Conservation (phyloP, 2,329 filamentous ascomycete species). For the Xylaria sp. region DNA sequence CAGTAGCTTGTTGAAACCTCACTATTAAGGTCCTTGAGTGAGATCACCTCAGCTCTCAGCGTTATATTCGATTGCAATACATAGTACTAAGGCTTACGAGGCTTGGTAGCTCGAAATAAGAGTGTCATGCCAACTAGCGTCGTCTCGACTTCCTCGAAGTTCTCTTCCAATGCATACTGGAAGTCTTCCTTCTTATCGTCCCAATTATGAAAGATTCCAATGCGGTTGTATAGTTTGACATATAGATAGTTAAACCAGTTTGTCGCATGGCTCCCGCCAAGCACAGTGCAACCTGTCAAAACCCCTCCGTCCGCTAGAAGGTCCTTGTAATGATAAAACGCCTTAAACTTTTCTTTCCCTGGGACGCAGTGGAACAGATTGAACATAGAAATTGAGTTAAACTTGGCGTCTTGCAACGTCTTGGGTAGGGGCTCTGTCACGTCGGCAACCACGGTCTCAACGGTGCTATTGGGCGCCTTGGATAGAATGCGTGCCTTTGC, state of each 20-base stretch:
- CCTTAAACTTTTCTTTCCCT: slow-evolving; percentile 46
- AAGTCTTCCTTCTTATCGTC: slow-evolving; percentile 41
- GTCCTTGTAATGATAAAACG: slow-evolving; percentile 50
- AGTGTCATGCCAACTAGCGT: slow-evolving; percentile 53
- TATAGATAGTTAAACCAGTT: slow-evolving; percentile 44
- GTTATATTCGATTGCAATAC: too few species aligned
- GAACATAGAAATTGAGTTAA: slow-evolving; percentile 58
- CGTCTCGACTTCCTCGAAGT: slow-evolving; percentile 54
- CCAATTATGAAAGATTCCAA: slow-evolving; percentile 54
- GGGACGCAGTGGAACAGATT: slow-evolving; percentile 58
- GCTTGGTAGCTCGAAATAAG: slow-evolving; percentile 51
- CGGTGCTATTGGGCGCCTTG: slow-evolving; percentile 37
- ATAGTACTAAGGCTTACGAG: slow-evolving; percentile 20
- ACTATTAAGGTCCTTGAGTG: too few species aligned
- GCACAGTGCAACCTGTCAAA: slow-evolving; percentile 54
- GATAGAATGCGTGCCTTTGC: slow-evolving; percentile 39
- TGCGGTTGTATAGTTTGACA: slow-evolving; percentile 51
- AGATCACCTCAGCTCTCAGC: too few species aligned
- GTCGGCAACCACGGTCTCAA: slow-evolving; percentile 52
- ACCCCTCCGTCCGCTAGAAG: slow-evolving; percentile 52
- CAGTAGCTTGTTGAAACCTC: too few species aligned
- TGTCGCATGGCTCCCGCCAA: slow-evolving; percentile 48
- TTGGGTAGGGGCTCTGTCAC: slow-evolving; percentile 50
- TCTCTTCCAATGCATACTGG: slow-evolving; percentile 49
- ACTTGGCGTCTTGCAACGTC: slow-evolving; percentile 46